Conservation (phyloP, 768 basidiomycete genomes). For the Paxillus rubicundulus region DNA sequence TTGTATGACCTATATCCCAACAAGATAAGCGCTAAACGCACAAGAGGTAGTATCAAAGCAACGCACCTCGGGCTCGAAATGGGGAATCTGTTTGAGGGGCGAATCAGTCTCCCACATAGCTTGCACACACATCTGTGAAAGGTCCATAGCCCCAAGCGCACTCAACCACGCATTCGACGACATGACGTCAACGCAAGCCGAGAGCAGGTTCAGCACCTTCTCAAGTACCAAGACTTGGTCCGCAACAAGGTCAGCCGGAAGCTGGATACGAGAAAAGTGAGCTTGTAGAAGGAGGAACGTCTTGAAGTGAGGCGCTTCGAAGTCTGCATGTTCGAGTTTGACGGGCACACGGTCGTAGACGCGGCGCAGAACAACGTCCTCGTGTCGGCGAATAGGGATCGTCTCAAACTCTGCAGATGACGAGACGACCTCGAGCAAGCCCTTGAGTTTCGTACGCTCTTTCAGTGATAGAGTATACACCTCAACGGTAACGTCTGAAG, state of each 20-base stretch:
- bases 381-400: constrained; percentile 93
- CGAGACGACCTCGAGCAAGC: constrained; percentile 92
- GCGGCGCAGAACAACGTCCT: constrained; percentile 77
- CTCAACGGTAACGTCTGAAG: constrained; percentile 88
- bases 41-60: constrained; percentile 9
- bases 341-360: constrained; percentile 97
- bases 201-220: constrained; percentile 87
- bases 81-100: constrained; percentile 92
- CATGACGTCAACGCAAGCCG: constrained; percentile 98
- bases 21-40: not conserved
- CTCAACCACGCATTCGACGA: constrained; percentile 94
- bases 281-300: constrained; percentile 95
- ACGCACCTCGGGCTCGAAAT: constrained; percentile 84
- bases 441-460: constrained; percentile 95
- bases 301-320: constrained; percentile 96
- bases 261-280: constrained; percentile 89
- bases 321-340: constrained; percentile 81
- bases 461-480: constrained; percentile 95
- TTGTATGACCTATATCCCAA: constrained; percentile 57
- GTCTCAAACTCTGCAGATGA: constrained; percentile 96
- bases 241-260: constrained; percentile 90
- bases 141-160: constrained; percentile 94
- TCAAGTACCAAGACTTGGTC: constrained; percentile 87
- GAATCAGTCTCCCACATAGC: constrained; percentile 98
- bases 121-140: constrained; percentile 98